phyloP scores from a whole-genome alignment of 768 basidiomycete genomes.

The Psilocybe cubensis region DNA sequence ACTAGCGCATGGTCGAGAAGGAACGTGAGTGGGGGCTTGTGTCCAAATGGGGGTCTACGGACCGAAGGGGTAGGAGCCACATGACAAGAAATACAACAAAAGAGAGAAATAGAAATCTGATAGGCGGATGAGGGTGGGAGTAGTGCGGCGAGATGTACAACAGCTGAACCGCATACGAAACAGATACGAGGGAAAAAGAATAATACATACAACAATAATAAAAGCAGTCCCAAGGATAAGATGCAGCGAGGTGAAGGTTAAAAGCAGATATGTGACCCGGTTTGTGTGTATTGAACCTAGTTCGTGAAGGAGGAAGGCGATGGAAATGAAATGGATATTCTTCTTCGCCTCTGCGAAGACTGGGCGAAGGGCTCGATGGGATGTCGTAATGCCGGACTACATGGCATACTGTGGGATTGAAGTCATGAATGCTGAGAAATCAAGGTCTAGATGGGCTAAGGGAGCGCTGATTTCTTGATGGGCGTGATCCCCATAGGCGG shows the following conservation, averaged over 20 bases:
- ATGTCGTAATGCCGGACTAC: constrained; percentile 6
- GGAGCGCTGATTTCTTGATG: constrained; percentile 10
- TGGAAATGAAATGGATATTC: not conserved
- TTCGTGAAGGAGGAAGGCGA: not conserved
- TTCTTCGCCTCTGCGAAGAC: constrained; percentile 1
- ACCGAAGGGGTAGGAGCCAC: constrained; percentile 5
- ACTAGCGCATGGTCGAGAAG: constrained; percentile 1
- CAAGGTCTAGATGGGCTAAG: constrained; percentile 24
- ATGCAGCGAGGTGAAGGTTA: not conserved
- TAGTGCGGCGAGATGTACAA: not conserved
- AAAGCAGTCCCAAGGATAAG: not conserved
- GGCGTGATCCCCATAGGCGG: constrained; percentile 10
- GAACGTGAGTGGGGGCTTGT: not conserved
- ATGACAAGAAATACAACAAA: constrained; percentile 15
- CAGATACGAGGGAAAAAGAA: not conserved
- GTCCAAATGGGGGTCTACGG: constrained; percentile 3
- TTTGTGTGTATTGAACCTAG: not conserved
- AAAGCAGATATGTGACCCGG: not conserved
- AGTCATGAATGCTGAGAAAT: constrained; percentile 39
- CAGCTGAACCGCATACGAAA: not conserved
- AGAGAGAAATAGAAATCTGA: constrained; percentile 3
- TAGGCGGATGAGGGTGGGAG: not conserved
- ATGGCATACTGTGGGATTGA: constrained; percentile 34
- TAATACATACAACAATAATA: not conserved
- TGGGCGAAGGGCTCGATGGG: constrained; percentile 5